Evolutionary conservation across 2,329 filamentous ascomycete genomes (phyloP).

Genomic region (Penicillium digitatum): DNA sequence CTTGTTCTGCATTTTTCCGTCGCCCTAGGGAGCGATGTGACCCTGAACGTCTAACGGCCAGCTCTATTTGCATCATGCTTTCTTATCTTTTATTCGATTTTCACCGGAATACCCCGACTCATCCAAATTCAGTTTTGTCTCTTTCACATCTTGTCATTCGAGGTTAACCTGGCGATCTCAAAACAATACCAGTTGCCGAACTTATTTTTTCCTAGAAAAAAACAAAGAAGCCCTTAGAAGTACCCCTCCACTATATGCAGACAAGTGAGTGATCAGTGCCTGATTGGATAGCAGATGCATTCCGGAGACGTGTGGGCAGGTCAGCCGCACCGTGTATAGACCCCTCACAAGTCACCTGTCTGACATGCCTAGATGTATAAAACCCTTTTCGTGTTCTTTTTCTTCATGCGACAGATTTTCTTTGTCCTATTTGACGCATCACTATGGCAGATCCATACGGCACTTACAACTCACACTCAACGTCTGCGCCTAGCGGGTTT

Average conservation of each 20-base stretch:
- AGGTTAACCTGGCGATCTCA: slow-evolving; percentile 12
- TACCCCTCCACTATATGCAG: slow-evolving; percentile 2
- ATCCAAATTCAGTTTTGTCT: slow-evolving; percentile 15
- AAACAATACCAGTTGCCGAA: slow-evolving; percentile 13
- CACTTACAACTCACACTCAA: slow-evolving; percentile 31
- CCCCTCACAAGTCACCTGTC: slow-evolving; percentile 14
- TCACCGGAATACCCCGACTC: slow-evolving; percentile 32
- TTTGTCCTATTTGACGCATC: slow-evolving; percentile 6
- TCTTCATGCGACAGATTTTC: slow-evolving; percentile 7
- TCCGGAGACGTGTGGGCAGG: slow-evolving; percentile 23
- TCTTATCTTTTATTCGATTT: slow-evolving; percentile 13
- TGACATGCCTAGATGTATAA: slow-evolving; percentile 1
- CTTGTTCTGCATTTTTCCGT: slow-evolving; percentile 2
- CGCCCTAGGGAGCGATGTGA: slow-evolving; percentile 8
- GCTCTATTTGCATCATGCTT: slow-evolving; percentile 6
- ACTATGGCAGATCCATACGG: slow-evolving; percentile 54
- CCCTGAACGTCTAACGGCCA: slow-evolving; percentile 11
- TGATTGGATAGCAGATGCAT: slow-evolving; percentile 18
- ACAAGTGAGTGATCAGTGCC: neutral
- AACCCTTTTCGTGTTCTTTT: neutral
- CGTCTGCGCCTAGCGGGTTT: slow-evolving; percentile 24
- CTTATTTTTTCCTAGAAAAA: neutral
- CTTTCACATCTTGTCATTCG: slow-evolving; percentile 10
- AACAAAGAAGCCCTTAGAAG: neutral
- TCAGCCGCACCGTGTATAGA: slow-evolving; percentile 24